These are phyloP conservation scores for Fusarium sp. DNA, from an alignment of 2,329 filamentous ascomycete species.

Conservation along the genomic window DNA sequence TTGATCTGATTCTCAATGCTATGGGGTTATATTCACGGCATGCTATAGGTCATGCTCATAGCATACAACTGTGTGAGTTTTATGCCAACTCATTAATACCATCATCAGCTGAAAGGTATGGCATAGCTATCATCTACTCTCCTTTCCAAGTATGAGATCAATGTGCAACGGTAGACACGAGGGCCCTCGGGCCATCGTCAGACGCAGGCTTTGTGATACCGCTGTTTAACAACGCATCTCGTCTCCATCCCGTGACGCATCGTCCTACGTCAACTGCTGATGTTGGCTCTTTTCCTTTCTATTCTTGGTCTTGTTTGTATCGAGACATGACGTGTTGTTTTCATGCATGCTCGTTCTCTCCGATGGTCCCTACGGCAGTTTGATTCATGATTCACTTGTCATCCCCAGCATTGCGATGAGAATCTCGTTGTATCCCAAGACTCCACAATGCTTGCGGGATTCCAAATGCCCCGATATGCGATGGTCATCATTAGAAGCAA, in stretches of 20 bases:
- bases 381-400: background rate
- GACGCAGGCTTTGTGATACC: slow-evolving; percentile 20
- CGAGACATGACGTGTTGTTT: background rate
- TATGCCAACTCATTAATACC: background rate
- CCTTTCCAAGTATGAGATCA: background rate
- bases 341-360: background rate
- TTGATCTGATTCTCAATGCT: slow-evolving; percentile 3
- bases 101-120: background rate
- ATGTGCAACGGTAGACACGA: slow-evolving; percentile 8
- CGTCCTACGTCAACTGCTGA: slow-evolving; percentile 6
- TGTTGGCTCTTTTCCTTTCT: background rate
- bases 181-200: slow-evolving; percentile 16
- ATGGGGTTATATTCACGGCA: background rate
- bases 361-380: background rate
- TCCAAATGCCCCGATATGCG: too few species aligned
- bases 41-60: background rate
- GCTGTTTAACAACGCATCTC: slow-evolving; percentile 26
- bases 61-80: slow-evolving; percentile 8
- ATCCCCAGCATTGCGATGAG: background rate
- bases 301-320: slow-evolving; percentile 2
- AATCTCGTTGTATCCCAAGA: background rate
- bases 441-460: too few species aligned
- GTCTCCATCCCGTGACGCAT: slow-evolving; percentile 28
- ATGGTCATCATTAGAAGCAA: too few species aligned
- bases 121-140: background rate